Percentiles rank a stretch among this genome's conserved stretches.
phyloP scores from a whole-genome alignment of 2,329 filamentous ascomycete species.

The Ophiostoma australiae region DNA sequence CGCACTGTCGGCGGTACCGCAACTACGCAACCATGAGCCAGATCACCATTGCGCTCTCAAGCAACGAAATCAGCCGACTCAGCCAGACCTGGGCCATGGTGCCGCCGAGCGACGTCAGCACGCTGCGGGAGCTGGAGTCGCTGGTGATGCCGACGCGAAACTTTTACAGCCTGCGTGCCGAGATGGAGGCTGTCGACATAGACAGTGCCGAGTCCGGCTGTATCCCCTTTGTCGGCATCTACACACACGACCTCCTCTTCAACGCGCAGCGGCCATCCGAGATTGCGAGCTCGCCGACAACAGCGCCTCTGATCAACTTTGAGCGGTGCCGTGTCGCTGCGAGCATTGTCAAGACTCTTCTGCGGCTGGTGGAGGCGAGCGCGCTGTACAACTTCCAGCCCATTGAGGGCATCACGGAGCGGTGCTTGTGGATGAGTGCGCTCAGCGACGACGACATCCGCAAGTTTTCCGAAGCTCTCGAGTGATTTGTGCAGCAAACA shows the following conservation, averaged over 20 bases:
- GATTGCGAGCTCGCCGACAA: slow-evolving; percentile 61
- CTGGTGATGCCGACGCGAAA: slow-evolving; percentile 74
- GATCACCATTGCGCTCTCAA: slow-evolving; percentile 70
- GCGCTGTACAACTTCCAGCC: slow-evolving; percentile 68
- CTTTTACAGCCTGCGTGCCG: slow-evolving; percentile 68
- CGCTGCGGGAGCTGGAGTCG: slow-evolving; percentile 62
- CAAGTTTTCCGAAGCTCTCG: slow-evolving; percentile 47
- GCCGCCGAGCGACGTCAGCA: slow-evolving; percentile 58
- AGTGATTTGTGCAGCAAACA: slow-evolving; percentile 32
- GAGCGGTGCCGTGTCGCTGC: slow-evolving; percentile 74
- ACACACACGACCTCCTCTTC: slow-evolving; percentile 78
- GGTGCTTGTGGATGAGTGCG: slow-evolving; percentile 81
- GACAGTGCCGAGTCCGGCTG: slow-evolving; percentile 60
- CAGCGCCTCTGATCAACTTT: slow-evolving; percentile 73
- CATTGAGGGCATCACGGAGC: slow-evolving; percentile 70
- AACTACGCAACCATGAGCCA: slow-evolving; percentile 84
- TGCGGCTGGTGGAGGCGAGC: slow-evolving; percentile 74
- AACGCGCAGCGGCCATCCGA: slow-evolving; percentile 74
- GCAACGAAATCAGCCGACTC: slow-evolving; percentile 64
- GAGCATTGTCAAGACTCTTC: slow-evolving; percentile 70
- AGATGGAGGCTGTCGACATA: slow-evolving; percentile 66
- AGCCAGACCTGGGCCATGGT: slow-evolving; percentile 67
- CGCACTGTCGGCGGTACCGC: slow-evolving; percentile 67
- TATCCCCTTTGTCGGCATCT: slow-evolving; percentile 78
- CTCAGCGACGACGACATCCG: slow-evolving; percentile 70